phyloP scores from a whole-genome alignment of 2,329 filamentous ascomycete genomes.

The Raffaelea arxii region DNA sequence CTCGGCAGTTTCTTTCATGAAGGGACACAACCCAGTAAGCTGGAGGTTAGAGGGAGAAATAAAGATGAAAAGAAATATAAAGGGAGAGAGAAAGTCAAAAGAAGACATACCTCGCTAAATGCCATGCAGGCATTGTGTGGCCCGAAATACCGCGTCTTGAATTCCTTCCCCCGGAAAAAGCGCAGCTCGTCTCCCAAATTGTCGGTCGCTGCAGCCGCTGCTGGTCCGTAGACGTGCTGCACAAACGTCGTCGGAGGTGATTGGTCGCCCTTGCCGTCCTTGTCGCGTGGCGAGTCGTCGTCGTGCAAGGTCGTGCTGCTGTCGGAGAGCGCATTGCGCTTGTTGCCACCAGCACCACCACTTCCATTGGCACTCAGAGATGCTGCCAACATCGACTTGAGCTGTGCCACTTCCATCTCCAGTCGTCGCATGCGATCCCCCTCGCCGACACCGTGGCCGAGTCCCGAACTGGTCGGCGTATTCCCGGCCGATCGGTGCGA shows the following conservation, averaged over 20 bases:
- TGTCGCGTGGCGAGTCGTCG: slow-evolving; percentile 14
- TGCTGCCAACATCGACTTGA: slow-evolving; percentile 36
- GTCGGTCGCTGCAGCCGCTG: slow-evolving; percentile 27
- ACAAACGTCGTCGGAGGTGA: slow-evolving; percentile 16
- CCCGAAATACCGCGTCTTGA: slow-evolving; percentile 50
- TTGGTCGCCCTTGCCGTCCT: slow-evolving; percentile 13
- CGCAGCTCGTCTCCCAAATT: slow-evolving; percentile 35
- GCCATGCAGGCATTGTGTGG: slow-evolving; percentile 52
- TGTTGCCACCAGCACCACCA: background rate
- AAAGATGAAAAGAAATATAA: background rate
- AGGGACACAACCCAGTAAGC: slow-evolving; percentile 46
- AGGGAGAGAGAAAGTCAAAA: background rate
- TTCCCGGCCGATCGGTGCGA: slow-evolving; percentile 9
- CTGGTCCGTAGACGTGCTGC: slow-evolving; percentile 19
- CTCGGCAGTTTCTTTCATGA: slow-evolving; percentile 53
- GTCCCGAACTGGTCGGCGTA: background rate
- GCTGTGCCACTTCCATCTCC: slow-evolving; percentile 48
- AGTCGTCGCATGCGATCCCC: slow-evolving; percentile 49
- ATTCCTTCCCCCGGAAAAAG: slow-evolving; percentile 49
- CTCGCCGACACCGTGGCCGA: slow-evolving; percentile 25
- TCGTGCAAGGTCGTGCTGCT: slow-evolving; percentile 15
- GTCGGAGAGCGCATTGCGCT: slow-evolving; percentile 13
- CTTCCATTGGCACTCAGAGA: background rate
- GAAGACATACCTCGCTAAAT: slow-evolving; percentile 37
- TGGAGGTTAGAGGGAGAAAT: slow-evolving; percentile 9